Base-by-base conservation (phyloP, 1,284 basidiomycete species). In the Golubevia pallescens region DNA sequence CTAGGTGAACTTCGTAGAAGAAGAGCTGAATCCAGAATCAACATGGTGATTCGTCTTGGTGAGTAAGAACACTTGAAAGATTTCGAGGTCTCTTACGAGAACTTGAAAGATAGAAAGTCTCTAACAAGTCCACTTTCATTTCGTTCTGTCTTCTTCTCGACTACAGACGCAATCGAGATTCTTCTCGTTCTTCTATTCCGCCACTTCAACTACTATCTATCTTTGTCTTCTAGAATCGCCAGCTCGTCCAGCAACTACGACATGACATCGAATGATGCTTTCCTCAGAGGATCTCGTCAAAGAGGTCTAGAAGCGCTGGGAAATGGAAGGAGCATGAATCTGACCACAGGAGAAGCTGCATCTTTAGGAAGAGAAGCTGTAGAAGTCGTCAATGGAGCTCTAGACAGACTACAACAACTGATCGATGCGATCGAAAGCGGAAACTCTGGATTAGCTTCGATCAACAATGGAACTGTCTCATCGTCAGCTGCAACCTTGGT, bases 151-250 rank as follows among this genome's bases (percentile, higher is more conserved):
- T 42, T 58, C 19, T 61, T 69, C 32, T 23, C 54, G 10, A 57
- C 54, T 51, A 3, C 73, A 92, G 93, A 90, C 71, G 90, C 91
- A 57, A 87, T 92, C 58, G 94, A 97, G 86, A 92, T 95, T 88
- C 86, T 93, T 5, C 87, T 97, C 5, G 88, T 97, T 4, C 88
- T 97, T 24, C 88, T 94, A 10, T 95, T 93, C 91, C 89, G 94
- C 38, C 95, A 97, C 82, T 82, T 95, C 51, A 88, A 90, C 19
- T 87, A 87, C 75, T 89, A 87, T 81, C 85, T 87, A n/a, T n/a
- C n/a, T n/a, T n/a, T 38, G 5, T 38, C 34, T 5, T 38, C 34
- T 38, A 38, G 34, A 38, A 38, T 38, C 34, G 3, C 34, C 3
- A 38, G 10, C 10, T 10, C 3, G 13, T 48, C 42, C 8, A 48